Conservation (phyloP, 2,329 filamentous ascomycete genomes). For the Thelonectria rubi region DNA sequence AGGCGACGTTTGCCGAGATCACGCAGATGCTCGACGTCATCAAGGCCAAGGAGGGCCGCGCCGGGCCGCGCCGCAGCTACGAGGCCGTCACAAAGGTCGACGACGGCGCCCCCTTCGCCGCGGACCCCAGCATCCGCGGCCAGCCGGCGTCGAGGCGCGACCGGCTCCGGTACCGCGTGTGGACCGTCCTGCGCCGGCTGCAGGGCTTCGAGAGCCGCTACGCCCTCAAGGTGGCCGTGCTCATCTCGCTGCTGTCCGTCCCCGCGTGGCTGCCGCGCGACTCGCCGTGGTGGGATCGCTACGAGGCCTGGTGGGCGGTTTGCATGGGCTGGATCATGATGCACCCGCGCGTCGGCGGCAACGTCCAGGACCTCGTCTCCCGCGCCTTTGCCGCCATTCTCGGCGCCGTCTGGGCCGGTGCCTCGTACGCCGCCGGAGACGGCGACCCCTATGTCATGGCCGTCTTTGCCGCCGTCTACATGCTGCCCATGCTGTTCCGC, state of each 20-base stretch:
- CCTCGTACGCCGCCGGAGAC: conserved; percentile 59
- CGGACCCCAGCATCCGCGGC: conserved; percentile 51
- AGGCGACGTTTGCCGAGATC: conserved; percentile 56
- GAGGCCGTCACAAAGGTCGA: conserved; percentile 39
- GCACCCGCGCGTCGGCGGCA: conserved; percentile 62
- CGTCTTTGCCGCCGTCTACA: conserved; percentile 63
- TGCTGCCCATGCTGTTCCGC: conserved; percentile 68
- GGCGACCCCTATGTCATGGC: conserved; percentile 66
- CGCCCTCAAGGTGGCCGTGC: conserved; percentile 63
- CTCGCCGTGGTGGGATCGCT: conserved; percentile 62
- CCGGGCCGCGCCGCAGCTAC: conserved; percentile 31
- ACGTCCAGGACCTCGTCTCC: conserved; percentile 64
- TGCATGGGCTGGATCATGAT: conserved; percentile 65
- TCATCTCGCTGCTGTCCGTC: conserved; percentile 61
- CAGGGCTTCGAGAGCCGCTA: conserved; percentile 68
- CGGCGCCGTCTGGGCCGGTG: conserved; percentile 64
- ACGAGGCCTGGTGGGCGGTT: conserved; percentile 68
- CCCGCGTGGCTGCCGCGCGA: conserved; percentile 61
- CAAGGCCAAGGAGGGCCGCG: conserved; percentile 49
- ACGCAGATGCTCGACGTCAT: conserved; percentile 54
- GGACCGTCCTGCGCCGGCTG: conserved; percentile 60
- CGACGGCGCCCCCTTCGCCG: conserved; percentile 50
- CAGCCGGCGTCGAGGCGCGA: conserved; percentile 47
- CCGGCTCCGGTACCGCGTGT: conserved; percentile 56
- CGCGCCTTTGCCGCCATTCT: conserved; percentile 59